These are phyloP conservation scores for Chlorella vulgaris DNA, from an alignment of 139 green algal genomes.

Conservation along the genomic window DNA sequence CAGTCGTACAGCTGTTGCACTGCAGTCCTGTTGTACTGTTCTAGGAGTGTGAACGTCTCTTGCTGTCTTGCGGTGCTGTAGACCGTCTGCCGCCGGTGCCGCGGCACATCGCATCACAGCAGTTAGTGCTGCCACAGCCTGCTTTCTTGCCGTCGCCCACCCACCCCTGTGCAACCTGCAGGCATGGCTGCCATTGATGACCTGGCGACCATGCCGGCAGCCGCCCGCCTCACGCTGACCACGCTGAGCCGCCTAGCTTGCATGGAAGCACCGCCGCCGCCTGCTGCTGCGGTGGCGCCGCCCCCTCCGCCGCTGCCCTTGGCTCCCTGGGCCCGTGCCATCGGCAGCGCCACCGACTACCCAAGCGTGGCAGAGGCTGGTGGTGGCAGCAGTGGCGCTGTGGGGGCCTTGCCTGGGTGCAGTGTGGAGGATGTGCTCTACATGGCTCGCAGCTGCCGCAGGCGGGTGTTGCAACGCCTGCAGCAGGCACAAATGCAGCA, in stretches of 20 bases:
- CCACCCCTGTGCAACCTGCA: not conserved
- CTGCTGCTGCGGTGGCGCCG: not conserved
- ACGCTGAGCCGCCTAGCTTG: conserved; percentile 20
- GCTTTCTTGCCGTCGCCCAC: no score
- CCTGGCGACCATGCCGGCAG: not conserved
- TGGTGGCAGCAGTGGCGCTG: not conserved
- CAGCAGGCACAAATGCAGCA: conserved; percentile 9
- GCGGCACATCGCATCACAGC: no score
- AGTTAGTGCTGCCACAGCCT: no score
- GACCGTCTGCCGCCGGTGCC: no score
- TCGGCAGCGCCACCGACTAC: conserved; percentile 27
- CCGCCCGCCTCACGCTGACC: conserved; percentile 9
- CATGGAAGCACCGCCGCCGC: conserved; percentile 1
- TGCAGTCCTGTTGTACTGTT: no score
- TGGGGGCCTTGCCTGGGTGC: conserved; percentile 17
- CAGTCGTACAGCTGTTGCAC: not conserved
- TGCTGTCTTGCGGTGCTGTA: no score
- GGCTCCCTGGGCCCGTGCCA: conserved; percentile 36
- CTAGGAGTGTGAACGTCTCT: no score
- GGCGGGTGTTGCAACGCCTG: conserved; percentile 17
- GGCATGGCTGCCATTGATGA: conserved; percentile 28
- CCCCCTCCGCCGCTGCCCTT: conserved; percentile 19
- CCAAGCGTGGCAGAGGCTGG: conserved; percentile 3
- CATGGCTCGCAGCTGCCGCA: conserved; percentile 9
- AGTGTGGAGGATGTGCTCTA: conserved; percentile 27